Percentiles rank a stretch among this genome's conserved stretches.
Conservation (phyloP, 257 asterid genomes). For the Solanum neorickii region DNA sequence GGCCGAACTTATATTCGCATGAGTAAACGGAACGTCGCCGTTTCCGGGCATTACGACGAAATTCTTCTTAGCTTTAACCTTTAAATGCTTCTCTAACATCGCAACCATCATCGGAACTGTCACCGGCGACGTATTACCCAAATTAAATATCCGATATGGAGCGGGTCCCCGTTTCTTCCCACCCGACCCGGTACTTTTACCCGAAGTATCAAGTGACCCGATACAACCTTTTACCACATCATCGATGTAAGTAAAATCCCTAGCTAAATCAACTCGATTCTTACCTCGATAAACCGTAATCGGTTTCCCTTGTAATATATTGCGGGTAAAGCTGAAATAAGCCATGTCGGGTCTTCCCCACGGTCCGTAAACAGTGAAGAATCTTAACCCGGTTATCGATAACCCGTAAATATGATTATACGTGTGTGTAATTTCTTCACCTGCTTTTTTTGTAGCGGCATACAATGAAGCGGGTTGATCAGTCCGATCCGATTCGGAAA, state of each 20-base stretch:
- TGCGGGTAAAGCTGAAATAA: conserved; percentile 53
- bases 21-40: conserved; percentile 84
- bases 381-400: conserved; percentile 62
- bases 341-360: conserved; percentile 95
- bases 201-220: conserved; percentile 56
- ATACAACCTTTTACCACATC: conserved; percentile 74
- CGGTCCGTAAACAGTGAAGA: conserved; percentile 80
- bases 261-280: conserved; percentile 60
- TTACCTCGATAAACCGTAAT: conserved; percentile 65
- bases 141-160: conserved; percentile 54
- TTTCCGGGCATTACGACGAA: conserved; percentile 66
- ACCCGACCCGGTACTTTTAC: conserved; percentile 77
- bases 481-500: conserved; percentile 68
- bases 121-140: conserved; percentile 75
- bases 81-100: conserved; percentile 55
- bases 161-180: conserved; percentile 72
- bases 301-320: conserved; percentile 50
- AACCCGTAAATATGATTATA: conserved; percentile 70
- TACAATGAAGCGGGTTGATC: conserved; percentile 72
- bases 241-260: conserved; percentile 75
- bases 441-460: conserved; percentile 78
- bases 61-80: conserved; percentile 56
- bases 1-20: conserved; percentile 69
- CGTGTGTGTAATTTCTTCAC: conserved; percentile 58
- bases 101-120: conserved; percentile 79